Percentiles rank a stretch among this genome's conserved stretches.
Conservation (phyloP, 495 filamentous ascomycete species). For the Neurospora terricola region DNA sequence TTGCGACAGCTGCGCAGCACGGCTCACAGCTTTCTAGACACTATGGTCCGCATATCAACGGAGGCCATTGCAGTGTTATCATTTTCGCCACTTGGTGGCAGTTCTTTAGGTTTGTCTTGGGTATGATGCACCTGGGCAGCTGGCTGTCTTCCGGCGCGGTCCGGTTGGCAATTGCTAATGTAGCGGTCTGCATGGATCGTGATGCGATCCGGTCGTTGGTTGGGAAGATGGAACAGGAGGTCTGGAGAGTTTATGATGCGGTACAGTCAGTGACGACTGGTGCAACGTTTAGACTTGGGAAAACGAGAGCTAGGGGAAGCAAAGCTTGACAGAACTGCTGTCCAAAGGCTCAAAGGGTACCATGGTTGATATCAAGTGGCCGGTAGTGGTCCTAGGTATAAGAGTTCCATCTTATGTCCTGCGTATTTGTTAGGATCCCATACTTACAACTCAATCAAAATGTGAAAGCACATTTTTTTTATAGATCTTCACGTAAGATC, state of each 20-base stretch:
- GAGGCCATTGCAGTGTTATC: not conserved
- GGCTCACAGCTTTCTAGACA: conserved; percentile 1
- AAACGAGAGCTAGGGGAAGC: not conserved
- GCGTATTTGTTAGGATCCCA: not conserved
- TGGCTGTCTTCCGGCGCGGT: not conserved
- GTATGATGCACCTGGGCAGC: not conserved
- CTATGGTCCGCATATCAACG: not conserved
- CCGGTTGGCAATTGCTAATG: not conserved
- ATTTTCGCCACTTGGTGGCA: conserved; percentile 2
- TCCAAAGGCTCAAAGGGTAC: not conserved
- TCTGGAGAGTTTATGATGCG: not conserved
- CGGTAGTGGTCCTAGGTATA: not conserved
- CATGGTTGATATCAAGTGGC: not conserved
- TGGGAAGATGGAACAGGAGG: not conserved
- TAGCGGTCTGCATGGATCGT: not conserved
- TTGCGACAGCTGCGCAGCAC: not conserved
- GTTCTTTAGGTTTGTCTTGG: conserved; percentile 1
- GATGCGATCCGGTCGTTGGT: not conserved
- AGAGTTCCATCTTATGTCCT: not conserved
- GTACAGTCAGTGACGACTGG: not conserved
- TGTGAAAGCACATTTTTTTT: not conserved
- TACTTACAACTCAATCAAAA: not conserved
- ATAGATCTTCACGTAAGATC: not conserved
- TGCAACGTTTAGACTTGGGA: not conserved
- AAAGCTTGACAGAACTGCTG: not conserved